A percentile compares a stretch with the other conserved stretches of the same genome.
Conservation (phyloP, 2,329 filamentous ascomycete genomes). For the Diaporthe batatas region DNA sequence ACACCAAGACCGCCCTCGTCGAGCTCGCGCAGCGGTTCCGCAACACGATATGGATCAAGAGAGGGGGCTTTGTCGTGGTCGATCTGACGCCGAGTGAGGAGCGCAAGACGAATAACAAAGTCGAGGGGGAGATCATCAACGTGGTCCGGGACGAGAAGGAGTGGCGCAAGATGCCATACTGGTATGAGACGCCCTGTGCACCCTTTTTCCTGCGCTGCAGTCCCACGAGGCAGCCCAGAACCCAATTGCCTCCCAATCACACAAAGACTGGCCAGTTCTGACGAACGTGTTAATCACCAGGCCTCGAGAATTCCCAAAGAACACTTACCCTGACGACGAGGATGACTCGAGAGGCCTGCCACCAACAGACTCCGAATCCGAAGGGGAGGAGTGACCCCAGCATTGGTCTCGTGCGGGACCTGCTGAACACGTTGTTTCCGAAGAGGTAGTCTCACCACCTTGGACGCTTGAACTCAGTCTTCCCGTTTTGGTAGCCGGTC, state of each 20-base stretch:
- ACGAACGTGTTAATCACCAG: constrained; percentile 56
- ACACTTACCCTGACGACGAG: constrained; percentile 75
- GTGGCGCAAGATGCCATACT: constrained; percentile 92
- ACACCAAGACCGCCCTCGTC: constrained; percentile 75
- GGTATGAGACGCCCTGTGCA: constrained; percentile 64
- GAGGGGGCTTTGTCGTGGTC: constrained; percentile 87
- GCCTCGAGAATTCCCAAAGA: constrained; percentile 84
- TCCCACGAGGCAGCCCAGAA: background rate
- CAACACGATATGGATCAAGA: constrained; percentile 93
- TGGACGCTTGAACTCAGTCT: constrained; percentile 23
- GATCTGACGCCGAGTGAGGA: constrained; percentile 75
- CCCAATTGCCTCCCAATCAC: background rate
- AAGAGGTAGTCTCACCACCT: constrained; percentile 12
- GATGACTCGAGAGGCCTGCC: constrained; percentile 89
- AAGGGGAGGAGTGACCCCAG: constrained; percentile 67
- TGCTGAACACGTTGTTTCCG: background rate
- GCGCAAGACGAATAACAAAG: constrained; percentile 76
- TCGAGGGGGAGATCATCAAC: constrained; percentile 91
- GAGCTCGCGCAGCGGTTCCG: constrained; percentile 89
- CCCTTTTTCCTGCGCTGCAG: background rate
- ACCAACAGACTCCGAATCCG: constrained; percentile 83
- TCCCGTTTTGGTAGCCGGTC: constrained; percentile 40
- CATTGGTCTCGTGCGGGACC: background rate
- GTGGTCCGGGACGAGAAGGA: constrained; percentile 90
- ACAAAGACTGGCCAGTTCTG: background rate